phyloP scores from a whole-genome alignment of 148 eudicot genomes.

The Vaccinium darrowii region DNA sequence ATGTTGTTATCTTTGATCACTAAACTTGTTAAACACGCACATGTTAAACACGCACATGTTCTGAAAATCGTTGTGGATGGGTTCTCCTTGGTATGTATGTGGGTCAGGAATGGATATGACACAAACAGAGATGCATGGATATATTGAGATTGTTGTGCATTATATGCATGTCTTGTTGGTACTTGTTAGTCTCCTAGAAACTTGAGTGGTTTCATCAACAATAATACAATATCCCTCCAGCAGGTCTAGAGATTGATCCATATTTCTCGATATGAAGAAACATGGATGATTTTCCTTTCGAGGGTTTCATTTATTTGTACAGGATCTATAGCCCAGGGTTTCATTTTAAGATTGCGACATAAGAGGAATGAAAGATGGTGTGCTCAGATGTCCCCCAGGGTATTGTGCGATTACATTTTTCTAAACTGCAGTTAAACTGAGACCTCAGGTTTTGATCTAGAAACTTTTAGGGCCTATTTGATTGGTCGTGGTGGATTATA shows the following conservation, averaged over 20 bases:
- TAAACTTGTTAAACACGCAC: not conserved
- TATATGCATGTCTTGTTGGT: not conserved
- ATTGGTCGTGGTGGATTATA: not conserved
- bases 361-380: not conserved
- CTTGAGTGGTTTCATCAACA: not conserved
- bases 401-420: not conserved
- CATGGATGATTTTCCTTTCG: not conserved
- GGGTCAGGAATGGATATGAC: not conserved
- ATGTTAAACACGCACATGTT: not conserved
- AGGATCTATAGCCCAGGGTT: not conserved
- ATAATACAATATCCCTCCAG: not conserved
- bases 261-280: not conserved
- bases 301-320: not conserved
- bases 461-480: slow-evolving; percentile 1
- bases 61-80: not conserved
- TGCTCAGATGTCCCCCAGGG: not conserved
- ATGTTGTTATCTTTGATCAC: not conserved
- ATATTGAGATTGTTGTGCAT: not conserved
- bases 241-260: not conserved
- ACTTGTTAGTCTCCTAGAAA: not conserved
- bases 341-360: not conserved
- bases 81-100: not conserved
- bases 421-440: not conserved
- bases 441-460: not conserved
- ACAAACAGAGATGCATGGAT: not conserved